Evolutionary conservation across 2,329 filamentous ascomycete genomes (phyloP).

Genomic region (Cercospora sp.): DNA sequence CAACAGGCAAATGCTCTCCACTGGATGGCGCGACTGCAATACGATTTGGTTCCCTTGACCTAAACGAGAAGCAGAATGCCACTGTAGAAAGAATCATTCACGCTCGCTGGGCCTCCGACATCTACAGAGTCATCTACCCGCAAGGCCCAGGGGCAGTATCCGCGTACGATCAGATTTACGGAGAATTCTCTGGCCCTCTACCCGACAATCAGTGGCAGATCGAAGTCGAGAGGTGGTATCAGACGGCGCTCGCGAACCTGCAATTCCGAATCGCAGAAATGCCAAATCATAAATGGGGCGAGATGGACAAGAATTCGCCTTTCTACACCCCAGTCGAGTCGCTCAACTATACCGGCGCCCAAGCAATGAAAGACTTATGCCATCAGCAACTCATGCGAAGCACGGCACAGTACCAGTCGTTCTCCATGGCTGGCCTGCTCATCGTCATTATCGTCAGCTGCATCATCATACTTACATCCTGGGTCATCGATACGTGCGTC

Average conservation of each 20-base stretch:
- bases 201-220: background rate
- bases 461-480: conserved; percentile 12
- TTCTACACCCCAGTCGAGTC: background rate
- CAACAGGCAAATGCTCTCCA: background rate
- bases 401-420: background rate
- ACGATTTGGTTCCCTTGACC: background rate
- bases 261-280: background rate
- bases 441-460: conserved; percentile 11
- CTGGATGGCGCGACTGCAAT: background rate
- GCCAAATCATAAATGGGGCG: background rate
- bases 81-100: background rate
- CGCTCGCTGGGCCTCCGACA: background rate
- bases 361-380: background rate
- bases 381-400: background rate
- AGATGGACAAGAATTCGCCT: background rate
- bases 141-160: background rate
- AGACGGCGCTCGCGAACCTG: background rate
- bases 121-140: background rate
- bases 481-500: conserved; percentile 6
- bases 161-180: background rate
- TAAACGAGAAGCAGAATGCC: background rate
- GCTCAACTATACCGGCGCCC: background rate
- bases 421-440: background rate
- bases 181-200: background rate
- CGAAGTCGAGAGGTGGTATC: background rate